These are phyloP conservation scores for Peronospora farinosa DNA, from an alignment of 352 stramenopile species.

Conservation along the genomic window DNA sequence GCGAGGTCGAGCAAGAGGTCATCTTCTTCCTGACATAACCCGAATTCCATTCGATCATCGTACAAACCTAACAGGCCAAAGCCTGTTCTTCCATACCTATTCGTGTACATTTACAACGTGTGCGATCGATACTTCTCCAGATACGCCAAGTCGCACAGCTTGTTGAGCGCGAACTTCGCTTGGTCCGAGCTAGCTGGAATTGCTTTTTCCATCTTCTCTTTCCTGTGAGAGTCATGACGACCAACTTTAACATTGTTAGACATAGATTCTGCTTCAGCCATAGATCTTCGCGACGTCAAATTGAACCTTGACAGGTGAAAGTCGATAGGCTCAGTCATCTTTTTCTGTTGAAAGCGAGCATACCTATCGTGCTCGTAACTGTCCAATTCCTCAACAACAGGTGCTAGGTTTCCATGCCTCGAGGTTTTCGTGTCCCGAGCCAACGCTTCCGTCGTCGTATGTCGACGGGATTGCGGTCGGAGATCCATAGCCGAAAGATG, in stretches of 20 bases:
- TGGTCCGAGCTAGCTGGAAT: background rate
- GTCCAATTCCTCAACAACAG: conserved; percentile 1
- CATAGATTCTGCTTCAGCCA: conserved; percentile 1
- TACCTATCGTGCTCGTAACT: conserved; percentile 1
- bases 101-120: conserved; percentile 16
- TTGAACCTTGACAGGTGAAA: conserved; percentile 32
- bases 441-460: conserved; percentile 13
- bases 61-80: background rate
- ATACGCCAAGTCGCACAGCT: conserved; percentile 27
- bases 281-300: conserved; percentile 14
- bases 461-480: conserved; percentile 8
- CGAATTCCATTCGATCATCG: no score
- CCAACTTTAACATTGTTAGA: conserved; percentile 1
- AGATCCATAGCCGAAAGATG: conserved; percentile 19
- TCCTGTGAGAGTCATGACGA: conserved; percentile 6
- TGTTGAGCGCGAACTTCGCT: conserved; percentile 18
- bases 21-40: background rate
- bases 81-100: background rate
- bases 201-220: conserved; percentile 8
- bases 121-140: conserved; percentile 25
- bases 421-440: background rate
- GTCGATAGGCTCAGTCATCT: conserved; percentile 14
- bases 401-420: conserved; percentile 1
- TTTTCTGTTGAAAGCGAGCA: conserved; percentile 10
- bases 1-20: background rate